Conservation (phyloP, 75 land plant species). For the Picea glauca region DNA sequence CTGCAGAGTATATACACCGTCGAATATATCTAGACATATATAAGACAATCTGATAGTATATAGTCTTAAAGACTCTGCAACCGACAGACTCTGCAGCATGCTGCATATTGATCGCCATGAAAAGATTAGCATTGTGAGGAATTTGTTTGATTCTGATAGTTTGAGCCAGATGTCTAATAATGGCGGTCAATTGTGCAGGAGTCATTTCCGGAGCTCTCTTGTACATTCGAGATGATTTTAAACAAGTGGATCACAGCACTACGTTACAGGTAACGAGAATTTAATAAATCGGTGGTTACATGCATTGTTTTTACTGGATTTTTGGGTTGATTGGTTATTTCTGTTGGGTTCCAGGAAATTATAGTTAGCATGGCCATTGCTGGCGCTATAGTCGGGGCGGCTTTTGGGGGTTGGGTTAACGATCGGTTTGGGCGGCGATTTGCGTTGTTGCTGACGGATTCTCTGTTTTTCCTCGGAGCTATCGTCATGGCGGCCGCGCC, state of each 20-base stretch:
- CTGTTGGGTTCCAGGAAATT: conserved; percentile 46
- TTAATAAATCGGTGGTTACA: too few species aligned
- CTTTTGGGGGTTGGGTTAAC: conserved; percentile 60
- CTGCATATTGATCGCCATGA: not conserved
- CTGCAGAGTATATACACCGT: too few species aligned
- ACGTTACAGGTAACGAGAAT: conserved; percentile 47
- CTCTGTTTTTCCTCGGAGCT: conserved; percentile 70
- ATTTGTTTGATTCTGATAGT: not conserved
- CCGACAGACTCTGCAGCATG: not conserved
- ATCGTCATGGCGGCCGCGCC: conserved; percentile 70
- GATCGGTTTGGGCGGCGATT: conserved; percentile 58
- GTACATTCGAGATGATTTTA: conserved; percentile 71
- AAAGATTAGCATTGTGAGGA: not conserved
- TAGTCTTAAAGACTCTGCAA: not conserved
- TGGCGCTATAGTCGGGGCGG: conserved; percentile 86
- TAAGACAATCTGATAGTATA: not conserved
- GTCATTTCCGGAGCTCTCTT: conserved; percentile 83
- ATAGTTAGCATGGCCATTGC: conserved; percentile 90
- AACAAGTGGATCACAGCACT: conserved; percentile 42
- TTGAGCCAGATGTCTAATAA: not conserved
- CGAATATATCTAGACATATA: not conserved
- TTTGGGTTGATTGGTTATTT: not conserved
- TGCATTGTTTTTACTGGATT: conserved; percentile 11
- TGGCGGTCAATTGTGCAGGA: conserved; percentile 25
- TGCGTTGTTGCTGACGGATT: conserved; percentile 53